A percentile compares a stretch with the other conserved stretches of the same genome.
These are phyloP conservation scores for Neoascochyta sp. DNA, from an alignment of 2,329 filamentous ascomycete genomes.

Conservation along the genomic window DNA sequence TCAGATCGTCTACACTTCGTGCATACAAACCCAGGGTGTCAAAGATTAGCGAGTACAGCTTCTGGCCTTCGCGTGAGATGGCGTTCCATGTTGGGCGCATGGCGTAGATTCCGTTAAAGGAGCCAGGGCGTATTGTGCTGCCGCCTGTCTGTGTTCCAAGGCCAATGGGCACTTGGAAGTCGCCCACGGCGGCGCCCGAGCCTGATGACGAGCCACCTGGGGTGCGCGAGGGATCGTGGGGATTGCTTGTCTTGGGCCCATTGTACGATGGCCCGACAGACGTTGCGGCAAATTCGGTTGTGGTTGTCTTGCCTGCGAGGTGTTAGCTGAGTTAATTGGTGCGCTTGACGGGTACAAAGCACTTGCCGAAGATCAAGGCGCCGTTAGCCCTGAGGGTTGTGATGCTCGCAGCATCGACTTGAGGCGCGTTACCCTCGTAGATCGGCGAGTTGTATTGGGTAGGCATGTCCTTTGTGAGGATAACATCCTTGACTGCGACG, in stretches of 20 bases:
- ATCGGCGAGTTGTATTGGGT: conserved; percentile 56
- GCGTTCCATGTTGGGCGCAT: conserved; percentile 65
- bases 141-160: conserved; percentile 66
- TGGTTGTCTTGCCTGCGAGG: conserved; percentile 49
- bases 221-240: conserved; percentile 51
- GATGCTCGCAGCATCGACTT: conserved; percentile 53
- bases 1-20: conserved; percentile 56
- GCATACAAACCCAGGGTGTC: conserved; percentile 63
- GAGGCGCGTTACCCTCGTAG: conserved; percentile 45
- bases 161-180: conserved; percentile 58
- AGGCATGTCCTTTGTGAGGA: conserved; percentile 56
- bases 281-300: conserved; percentile 62
- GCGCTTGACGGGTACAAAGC: too few relatives aligned
- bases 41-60: conserved; percentile 55
- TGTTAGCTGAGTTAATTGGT: neutral
- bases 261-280: conserved; percentile 42
- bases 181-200: conserved; percentile 62
- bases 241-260: conserved; percentile 54
- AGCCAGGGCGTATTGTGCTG: conserved; percentile 60
- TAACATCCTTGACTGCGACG: conserved; percentile 60
- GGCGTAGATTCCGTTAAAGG: conserved; percentile 62
- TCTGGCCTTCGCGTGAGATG: conserved; percentile 60
- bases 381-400: conserved; percentile 53
- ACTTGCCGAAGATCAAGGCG: conserved; percentile 51
- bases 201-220: conserved; percentile 67